Base-by-base conservation (phyloP, 208 protist species). In the Wallacemonas sp. region DNA sequence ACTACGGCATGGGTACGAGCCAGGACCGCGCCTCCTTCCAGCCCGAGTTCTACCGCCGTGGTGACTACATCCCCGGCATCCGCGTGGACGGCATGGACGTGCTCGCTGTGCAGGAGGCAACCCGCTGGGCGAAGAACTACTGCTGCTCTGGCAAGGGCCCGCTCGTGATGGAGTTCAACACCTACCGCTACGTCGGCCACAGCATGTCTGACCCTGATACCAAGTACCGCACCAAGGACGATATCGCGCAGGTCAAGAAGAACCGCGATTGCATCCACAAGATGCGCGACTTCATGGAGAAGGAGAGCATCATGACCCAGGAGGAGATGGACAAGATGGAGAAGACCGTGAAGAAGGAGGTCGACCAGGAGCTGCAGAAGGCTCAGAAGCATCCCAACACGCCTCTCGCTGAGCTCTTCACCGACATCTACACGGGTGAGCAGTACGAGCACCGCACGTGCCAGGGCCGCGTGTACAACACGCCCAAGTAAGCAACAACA, bases 181-280 rank as follows among this genome's bases (percentile, higher is more conserved):
- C 93, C 31, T 98, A 98, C 87, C 92, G 97, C 57, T 98, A 98
- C 84, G 91, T 97, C 77, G 97, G 98, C 55, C 98, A 99, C 89
- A 98, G 91, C 36, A 99, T 99, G 98, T 98, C 95, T 36, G 98
- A 99, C 83, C 98, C 98, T 41, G 98, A 98, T 71, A 97, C 88
- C 57, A 88, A 93, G 42, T 99, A 99, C 89, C 95, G 98, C 78
- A 94, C 86, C 39, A 96, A 98, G 77, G 93, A 93, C 18, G 98
- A 99, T 70, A 92, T 99, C 44, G 81, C 97, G 65, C 61, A 89
- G 41, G 92, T 98, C 39, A 93, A 95, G 73, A 76, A 82, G 45
- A 82, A 82, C 38, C 88, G 87, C 61, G 97, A 99, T 72, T 94
- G 90, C 55, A 95, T 99, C 66, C 79, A 83, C 39, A 84, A 91